Conservation (phyloP, 306 rosid genomes). For the Astragalus glycyphyllos region DNA sequence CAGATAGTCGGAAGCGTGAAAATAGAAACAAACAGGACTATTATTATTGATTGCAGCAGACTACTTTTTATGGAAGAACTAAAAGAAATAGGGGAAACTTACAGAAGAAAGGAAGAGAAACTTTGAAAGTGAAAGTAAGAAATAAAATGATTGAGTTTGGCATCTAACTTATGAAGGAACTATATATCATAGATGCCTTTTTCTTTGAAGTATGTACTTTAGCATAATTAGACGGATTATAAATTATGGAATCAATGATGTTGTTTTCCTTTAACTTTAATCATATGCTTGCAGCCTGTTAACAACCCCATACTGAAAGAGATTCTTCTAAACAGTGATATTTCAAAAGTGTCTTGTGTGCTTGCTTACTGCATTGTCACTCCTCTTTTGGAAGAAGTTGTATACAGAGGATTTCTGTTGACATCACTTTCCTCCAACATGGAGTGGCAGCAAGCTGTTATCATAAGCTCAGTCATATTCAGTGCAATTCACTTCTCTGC, state of each 20-base stretch:
- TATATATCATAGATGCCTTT: no score
- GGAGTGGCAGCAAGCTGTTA: slow-evolving; percentile 78
- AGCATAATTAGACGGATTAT: not conserved
- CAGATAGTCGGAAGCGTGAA: no score
- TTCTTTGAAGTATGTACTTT: not conserved
- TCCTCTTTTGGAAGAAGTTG: slow-evolving; percentile 78
- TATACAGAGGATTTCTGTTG: slow-evolving; percentile 82
- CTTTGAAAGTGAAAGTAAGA: no score
- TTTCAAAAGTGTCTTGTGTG: slow-evolving; percentile 63
- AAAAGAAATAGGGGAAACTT: no score
- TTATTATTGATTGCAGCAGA: no score
- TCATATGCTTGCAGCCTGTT: slow-evolving; percentile 55
- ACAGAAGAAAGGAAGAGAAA: no score
- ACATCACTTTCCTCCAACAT: slow-evolving; percentile 64
- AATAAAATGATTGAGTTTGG: no score
- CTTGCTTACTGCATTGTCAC: slow-evolving; percentile 65
- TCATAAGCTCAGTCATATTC: slow-evolving; percentile 69
- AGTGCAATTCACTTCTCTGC: slow-evolving; percentile 80
- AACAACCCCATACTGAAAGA: slow-evolving; percentile 70
- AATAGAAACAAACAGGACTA: no score
- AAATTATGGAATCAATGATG: not conserved
- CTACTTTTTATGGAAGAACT: no score
- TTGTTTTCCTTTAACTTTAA: slow-evolving; percentile 14
- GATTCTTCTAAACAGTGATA: slow-evolving; percentile 56
- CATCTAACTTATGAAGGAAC: no score